phyloP scores from a whole-genome alignment of 169 alveolate species.

The Plasmodium coatneyi region DNA sequence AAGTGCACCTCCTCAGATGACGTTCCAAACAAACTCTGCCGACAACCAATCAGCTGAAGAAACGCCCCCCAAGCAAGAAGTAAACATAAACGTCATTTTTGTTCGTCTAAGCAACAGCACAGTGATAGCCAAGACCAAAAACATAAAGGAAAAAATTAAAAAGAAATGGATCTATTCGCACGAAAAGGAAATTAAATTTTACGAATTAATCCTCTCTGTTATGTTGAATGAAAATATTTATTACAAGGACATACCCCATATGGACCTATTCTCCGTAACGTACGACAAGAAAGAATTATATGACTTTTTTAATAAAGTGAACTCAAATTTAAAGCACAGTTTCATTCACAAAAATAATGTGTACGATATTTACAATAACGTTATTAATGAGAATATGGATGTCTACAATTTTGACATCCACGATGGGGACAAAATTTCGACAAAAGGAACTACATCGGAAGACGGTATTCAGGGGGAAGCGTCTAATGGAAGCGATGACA shows the following conservation, averaged over 20 bases:
- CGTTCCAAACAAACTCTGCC: not conserved
- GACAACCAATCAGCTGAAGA: not conserved
- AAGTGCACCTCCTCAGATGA: not conserved
- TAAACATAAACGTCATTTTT: constrained; percentile 79
- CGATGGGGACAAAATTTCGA: constrained; percentile 2
- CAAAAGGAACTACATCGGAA: not conserved
- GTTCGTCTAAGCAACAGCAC: constrained; percentile 83
- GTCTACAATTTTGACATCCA: constrained; percentile 56
- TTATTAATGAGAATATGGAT: constrained; percentile 44
- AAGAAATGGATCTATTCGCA: constrained; percentile 80
- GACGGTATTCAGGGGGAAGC: not conserved
- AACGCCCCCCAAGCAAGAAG: constrained; percentile 12
- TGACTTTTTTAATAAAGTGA: constrained; percentile 49
- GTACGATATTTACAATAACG: constrained; percentile 52
- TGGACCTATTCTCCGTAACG: constrained; percentile 51
- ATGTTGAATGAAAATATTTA: constrained; percentile 77
- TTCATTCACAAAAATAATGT: constrained; percentile 74
- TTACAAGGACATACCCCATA: constrained; percentile 84
- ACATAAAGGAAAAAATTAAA: constrained; percentile 77
- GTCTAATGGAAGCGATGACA: not conserved
- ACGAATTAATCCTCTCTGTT: constrained; percentile 81
- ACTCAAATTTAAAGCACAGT: constrained; percentile 63
- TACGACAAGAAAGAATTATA: constrained; percentile 48
- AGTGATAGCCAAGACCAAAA: constrained; percentile 80
- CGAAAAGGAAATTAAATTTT: constrained; percentile 84